Evolutionary conservation across 2,329 filamentous ascomycete genomes (phyloP).

Genomic region (Fusarium floridanum): DNA sequence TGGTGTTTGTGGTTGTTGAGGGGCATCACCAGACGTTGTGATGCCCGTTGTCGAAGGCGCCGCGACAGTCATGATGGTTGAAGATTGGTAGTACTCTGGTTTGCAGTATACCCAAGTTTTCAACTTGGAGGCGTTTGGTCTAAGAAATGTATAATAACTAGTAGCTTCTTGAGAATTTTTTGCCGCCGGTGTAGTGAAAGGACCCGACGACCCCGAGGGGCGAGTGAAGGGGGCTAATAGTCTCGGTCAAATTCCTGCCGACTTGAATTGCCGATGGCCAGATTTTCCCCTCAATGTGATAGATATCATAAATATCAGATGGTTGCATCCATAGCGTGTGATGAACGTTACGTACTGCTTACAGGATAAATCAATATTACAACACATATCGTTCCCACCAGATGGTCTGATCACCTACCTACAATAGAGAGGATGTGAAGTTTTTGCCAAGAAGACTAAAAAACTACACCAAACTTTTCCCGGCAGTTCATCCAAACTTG

Average conservation of each 20-base stretch:
- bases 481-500: neutral
- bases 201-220: neutral
- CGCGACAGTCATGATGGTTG: neutral
- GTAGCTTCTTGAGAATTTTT: neutral
- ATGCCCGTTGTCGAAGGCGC: neutral
- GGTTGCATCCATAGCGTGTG: neutral
- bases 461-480: neutral
- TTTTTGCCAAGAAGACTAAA: neutral
- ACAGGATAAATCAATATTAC: neutral
- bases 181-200: neutral
- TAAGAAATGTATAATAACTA: neutral
- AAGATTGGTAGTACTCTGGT: neutral
- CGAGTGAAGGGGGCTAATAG: neutral
- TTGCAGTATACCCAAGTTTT: neutral
- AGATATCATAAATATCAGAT: neutral
- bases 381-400: neutral
- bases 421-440: neutral
- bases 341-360: neutral
- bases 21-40: neutral
- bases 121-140: neutral
- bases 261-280: neutral
- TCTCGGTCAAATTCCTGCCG: neutral
- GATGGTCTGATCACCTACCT: neutral
- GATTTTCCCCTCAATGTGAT: neutral
- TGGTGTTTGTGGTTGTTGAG: neutral